Evolutionary conservation across 108 stramenopile species (phyloP).

Genomic region (Nannochloropsis gaditana): DNA sequence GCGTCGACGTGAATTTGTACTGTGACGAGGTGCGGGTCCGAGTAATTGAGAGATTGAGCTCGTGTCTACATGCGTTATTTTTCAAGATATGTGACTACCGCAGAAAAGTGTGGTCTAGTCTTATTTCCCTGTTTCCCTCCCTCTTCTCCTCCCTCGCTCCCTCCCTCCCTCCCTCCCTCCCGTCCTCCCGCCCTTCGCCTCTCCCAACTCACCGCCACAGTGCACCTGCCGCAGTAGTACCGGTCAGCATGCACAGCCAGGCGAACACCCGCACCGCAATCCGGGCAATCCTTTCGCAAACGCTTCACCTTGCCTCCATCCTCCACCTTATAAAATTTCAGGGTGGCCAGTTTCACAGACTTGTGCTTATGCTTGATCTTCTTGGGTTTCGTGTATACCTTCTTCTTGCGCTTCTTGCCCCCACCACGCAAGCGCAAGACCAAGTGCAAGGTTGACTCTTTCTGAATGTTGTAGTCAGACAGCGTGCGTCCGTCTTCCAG

Average conservation of each 20-base stretch:
- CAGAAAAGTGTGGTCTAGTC: not conserved
- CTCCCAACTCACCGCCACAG: constrained; percentile 72
- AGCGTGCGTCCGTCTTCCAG: constrained; percentile 84
- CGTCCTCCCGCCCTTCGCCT: not conserved
- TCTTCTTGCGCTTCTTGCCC: constrained; percentile 58
- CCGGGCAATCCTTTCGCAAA: constrained; percentile 87
- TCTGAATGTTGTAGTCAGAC: constrained; percentile 90
- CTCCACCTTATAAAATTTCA: constrained; percentile 99
- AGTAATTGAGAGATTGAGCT: no score
- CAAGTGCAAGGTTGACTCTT: constrained; percentile 90
- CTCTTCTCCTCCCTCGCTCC: not conserved
- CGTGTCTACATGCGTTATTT: no score
- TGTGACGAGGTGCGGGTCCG: no score
- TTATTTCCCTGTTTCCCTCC: not conserved
- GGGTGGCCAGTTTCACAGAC: constrained; percentile 86
- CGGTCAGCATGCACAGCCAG: constrained; percentile 98
- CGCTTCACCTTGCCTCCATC: constrained; percentile 92
- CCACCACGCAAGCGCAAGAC: constrained; percentile 85
- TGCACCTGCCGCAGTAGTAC: constrained; percentile 98
- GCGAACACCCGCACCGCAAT: constrained; percentile 92
- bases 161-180: not conserved
- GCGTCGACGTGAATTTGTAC: no score
- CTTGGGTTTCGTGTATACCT: constrained; percentile 97
- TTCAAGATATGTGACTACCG: no score
- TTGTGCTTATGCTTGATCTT: constrained; percentile 91